A percentile compares a stretch with the other conserved stretches of the same genome.
phyloP scores from a whole-genome alignment of 2,329 filamentous ascomycete species.

The Aspergillus sp. region DNA sequence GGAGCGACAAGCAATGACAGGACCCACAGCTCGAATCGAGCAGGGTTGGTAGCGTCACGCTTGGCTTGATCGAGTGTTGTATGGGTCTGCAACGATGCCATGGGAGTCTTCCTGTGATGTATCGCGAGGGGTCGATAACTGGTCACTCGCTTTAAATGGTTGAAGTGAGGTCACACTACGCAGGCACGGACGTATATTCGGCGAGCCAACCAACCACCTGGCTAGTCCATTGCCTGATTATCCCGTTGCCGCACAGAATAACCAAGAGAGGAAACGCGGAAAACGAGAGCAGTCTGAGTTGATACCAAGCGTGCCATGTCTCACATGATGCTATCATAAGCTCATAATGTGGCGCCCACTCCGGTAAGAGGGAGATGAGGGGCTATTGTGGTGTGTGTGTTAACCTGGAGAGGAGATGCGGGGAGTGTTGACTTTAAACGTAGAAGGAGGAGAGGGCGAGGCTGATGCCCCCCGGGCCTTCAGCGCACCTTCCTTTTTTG shows the following conservation, averaged over 20 bases:
- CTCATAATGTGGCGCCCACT: neutral
- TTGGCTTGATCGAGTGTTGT: neutral
- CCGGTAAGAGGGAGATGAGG: neutral
- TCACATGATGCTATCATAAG: constrained; percentile 23
- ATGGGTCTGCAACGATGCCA: neutral
- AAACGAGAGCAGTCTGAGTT: neutral
- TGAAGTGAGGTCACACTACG: neutral
- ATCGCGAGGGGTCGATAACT: neutral
- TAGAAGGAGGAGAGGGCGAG: neutral
- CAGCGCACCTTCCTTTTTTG: constrained; percentile 1
- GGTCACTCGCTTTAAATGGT: neutral
- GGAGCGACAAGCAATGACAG: neutral
- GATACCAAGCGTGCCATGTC: neutral
- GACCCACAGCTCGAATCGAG: neutral
- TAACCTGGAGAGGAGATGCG: neutral
- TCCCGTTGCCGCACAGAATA: neutral
- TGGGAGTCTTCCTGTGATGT: neutral
- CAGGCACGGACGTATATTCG: neutral
- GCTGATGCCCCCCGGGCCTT: neutral
- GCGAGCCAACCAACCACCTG: neutral
- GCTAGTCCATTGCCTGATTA: neutral
- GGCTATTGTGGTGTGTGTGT: neutral
- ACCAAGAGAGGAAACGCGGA: neutral
- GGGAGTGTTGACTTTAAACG: neutral
- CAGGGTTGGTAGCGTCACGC: neutral